These are phyloP conservation scores for Triangularia setosa DNA, from an alignment of 2,329 filamentous ascomycete genomes.

Conservation along the genomic window DNA sequence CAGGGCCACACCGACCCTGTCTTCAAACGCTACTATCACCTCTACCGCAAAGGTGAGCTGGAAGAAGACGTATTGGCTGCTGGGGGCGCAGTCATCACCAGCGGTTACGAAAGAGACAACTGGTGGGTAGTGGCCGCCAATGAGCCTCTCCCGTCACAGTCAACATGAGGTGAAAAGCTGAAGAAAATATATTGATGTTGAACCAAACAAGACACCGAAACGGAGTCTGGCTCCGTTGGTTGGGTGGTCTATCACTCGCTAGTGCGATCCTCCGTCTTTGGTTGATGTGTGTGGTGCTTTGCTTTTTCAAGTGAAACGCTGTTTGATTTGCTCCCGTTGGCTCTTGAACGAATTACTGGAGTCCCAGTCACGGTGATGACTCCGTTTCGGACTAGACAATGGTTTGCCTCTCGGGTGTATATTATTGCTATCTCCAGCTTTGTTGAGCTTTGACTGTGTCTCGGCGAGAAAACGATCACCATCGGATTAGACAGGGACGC, in stretches of 20 bases:
- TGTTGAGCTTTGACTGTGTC: background rate
- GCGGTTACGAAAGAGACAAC: slow-evolving; percentile 94
- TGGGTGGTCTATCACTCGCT: slow-evolving; percentile 2
- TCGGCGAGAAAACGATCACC: background rate
- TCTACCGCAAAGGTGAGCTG: slow-evolving; percentile 83
- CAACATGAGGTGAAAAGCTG: slow-evolving; percentile 10
- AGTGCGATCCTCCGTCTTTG: background rate
- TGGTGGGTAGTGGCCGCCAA: slow-evolving; percentile 75
- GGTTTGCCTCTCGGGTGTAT: background rate
- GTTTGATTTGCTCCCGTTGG: background rate
- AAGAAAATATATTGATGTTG: slow-evolving; percentile 2
- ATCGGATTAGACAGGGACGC: background rate
- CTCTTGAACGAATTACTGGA: background rate
- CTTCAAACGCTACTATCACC: slow-evolving; percentile 89
- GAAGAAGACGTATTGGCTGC: slow-evolving; percentile 72
- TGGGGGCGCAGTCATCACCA: slow-evolving; percentile 70
- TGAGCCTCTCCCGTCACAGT: slow-evolving; percentile 9
- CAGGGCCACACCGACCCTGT: slow-evolving; percentile 37
- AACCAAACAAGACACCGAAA: background rate
- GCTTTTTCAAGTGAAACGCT: background rate
- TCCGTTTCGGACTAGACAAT: background rate
- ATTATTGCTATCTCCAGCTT: background rate
- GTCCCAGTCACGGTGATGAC: background rate
- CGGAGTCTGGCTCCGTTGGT: background rate
- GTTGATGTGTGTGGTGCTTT: background rate